Evolutionary conservation across 73 alveolate genomes (phyloP), one percentile per base, ranked within the genome.

Genomic region (Stentor roeselii): DNA sequence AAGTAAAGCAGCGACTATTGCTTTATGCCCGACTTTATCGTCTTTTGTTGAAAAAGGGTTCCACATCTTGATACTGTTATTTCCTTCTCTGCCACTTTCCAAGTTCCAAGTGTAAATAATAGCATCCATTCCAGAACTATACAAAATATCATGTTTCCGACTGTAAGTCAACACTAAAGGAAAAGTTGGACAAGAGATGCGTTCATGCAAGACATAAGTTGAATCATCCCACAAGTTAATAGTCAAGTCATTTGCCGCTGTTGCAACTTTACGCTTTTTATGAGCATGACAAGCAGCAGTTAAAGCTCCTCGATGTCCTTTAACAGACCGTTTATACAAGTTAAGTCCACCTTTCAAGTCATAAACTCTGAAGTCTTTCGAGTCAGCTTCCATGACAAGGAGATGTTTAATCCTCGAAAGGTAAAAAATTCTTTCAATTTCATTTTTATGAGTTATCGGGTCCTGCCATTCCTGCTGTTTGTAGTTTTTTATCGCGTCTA

Each of bases 71-170:
- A 85, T 67, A 0, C 89, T 89, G 2, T 97, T 96, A 21, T 85
- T 86, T 50, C 21, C 21, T 84, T 90, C 97, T 76, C 93, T 92
- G 60, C 88, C 87, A 61, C 93, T 89, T 61, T 92, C 85, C 61
- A 97, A 91, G 39, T 97, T 96, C 78, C 93, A 95, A 74, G 96
- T 95, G 86, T 97, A 98, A 36, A 97, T 95, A 35, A 92, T 95
- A 76, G 97, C 93, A 86, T 97, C 98, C n/a, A 95, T 92, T 42
- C 98, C 98, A n/a, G 99, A 98, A 35, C 97, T 91, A 83, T 94
- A 97, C 32, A 94, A 87, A 6, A 86, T 60, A 34, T 91, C 60
- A 84, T 36, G 75, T 14, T 75, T 86, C 30, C 85, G 91, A 76
- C 93, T 90, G 97, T 97, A 95, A 84, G 93, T 90, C 74, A 95